Evolutionary conservation across 352 stramenopile species (phyloP), one percentile per base, ranked within the genome.

Genomic region (Globisporangium nagaii): DNA sequence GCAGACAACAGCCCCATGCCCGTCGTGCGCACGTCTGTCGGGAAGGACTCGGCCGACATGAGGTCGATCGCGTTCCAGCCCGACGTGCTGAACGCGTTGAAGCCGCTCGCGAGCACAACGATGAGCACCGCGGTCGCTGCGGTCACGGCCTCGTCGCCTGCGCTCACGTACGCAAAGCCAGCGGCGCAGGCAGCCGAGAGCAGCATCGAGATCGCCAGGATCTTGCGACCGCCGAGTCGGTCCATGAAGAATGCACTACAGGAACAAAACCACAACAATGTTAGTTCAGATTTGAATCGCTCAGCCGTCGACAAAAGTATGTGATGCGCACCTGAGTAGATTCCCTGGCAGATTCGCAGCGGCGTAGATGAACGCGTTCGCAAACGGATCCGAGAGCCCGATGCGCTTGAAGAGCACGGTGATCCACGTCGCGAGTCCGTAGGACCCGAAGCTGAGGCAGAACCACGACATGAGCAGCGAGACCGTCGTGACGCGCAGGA

Each of bases 371-470:
- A 97, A 92, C 30, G 90, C 85, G 66, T 97, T 97, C 17, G 84
- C 83, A 56, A 97, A 97, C 15, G 81, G 78, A 53, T 96, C 66
- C 47, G 92, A 83, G 7, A 96, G 70, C 9, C 93, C 61, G 47
- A 98, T 87, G n/a, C 72, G 72, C 53, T 93, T 86, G 70, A 98
- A 98, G 2, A 98, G 62, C 49, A 86, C 86, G 7, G 95, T 97
- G 62, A 98, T 97, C 92, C 92, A 98, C 51, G 89, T 97, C 7
- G 87, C 76, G 17, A 98, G 76, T 4, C 90, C 90, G 57, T 97
- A 98, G 27, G 83, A 96, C 11, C 87, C 76, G 36, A 89, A 89
- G 37, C 79, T 91, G 43, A 89, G 71, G 46, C 78, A 91, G 42
- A 86, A 88, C 68, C 77, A 87, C 45, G 77, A 86, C 45, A 82